Conservation (phyloP, 345 rosid genomes). For the Aurinia saxatilis region DNA sequence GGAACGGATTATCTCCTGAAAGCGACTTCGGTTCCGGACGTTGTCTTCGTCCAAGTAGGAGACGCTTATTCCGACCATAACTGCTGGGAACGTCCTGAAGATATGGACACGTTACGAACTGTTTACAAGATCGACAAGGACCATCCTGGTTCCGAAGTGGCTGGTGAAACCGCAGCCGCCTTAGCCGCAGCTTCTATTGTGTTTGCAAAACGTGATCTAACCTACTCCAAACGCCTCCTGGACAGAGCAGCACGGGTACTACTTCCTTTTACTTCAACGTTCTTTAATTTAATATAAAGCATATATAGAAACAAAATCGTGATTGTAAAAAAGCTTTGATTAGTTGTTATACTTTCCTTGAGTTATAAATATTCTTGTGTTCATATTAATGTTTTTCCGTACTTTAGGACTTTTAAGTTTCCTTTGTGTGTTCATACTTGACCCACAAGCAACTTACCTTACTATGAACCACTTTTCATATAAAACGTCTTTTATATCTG, state of each 20-base stretch:
- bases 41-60: constrained; percentile 55
- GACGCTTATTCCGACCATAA: constrained; percentile 85
- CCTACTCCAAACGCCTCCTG: constrained; percentile 62
- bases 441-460: background rate
- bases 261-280: constrained; percentile 10
- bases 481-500: background rate
- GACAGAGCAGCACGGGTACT: constrained; percentile 59
- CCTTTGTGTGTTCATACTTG: background rate
- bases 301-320: background rate
- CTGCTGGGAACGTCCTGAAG: constrained; percentile 99
- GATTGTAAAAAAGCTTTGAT: background rate
- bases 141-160: constrained; percentile 78
- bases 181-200: constrained; percentile 85
- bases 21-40: constrained; percentile 29
- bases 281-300: background rate
- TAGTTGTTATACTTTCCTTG: constrained; percentile 21
- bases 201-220: constrained; percentile 56
- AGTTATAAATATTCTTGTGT: background rate
- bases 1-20: constrained; percentile 88
- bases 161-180: constrained; percentile 79
- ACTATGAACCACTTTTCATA: background rate
- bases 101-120: constrained; percentile 71
- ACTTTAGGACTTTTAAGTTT: background rate
- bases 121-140: constrained; percentile 63
- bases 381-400: background rate